A percentile compares a stretch with the other conserved stretches of the same genome.
These are phyloP conservation scores for Rostrohypoxylon terebratum DNA, from an alignment of 495 filamentous ascomycete genomes.

Conservation along the genomic window DNA sequence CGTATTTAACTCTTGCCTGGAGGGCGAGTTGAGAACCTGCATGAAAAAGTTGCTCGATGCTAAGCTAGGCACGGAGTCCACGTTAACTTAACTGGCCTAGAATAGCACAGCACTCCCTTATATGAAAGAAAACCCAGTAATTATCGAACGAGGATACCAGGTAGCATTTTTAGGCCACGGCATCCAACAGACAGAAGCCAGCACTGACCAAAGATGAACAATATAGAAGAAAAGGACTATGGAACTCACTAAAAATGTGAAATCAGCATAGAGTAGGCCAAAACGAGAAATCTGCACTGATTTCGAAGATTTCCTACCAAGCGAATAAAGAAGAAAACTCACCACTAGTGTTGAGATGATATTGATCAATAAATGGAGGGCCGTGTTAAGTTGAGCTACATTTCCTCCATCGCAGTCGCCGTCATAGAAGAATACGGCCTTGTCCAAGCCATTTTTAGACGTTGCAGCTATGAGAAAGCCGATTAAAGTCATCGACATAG, in stretches of 20 bases:
- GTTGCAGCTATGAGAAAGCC: slow-evolving; percentile 25
- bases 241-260: neutral
- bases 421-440: slow-evolving; percentile 35
- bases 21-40: slow-evolving; percentile 57
- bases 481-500: slow-evolving; percentile 32
- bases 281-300: neutral
- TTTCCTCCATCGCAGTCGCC: slow-evolving; percentile 29
- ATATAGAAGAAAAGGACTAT: neutral
- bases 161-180: too few species aligned
- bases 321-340: slow-evolving; percentile 8
- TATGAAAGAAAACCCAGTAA: neutral
- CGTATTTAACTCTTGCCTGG: slow-evolving; percentile 53
- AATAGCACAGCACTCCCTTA: neutral
- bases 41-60: slow-evolving; percentile 55
- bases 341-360: slow-evolving; percentile 44
- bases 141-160: too few species aligned
- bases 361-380: slow-evolving; percentile 43
- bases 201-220: neutral
- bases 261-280: neutral
- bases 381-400: slow-evolving; percentile 31
- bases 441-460: slow-evolving; percentile 8
- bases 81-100: neutral
- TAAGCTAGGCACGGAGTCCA: slow-evolving; percentile 26
- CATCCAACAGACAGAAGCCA: neutral
- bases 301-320: neutral